Evolutionary conservation across 768 basidiomycete species (phyloP).

Genomic region (Dioszegia hungarica): DNA sequence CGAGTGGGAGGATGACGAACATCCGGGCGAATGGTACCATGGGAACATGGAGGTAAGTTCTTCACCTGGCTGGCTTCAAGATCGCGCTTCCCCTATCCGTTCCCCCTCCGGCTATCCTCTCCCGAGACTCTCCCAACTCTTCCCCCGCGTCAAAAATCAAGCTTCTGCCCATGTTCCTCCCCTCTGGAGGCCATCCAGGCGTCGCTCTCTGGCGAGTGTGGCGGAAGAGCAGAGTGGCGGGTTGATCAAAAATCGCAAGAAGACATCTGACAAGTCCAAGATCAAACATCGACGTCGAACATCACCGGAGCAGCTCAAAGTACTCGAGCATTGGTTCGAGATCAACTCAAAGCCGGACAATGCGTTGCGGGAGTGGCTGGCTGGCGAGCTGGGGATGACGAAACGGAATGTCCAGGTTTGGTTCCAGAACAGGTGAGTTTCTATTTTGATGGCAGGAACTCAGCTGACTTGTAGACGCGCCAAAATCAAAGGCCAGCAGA

Average conservation of each 20-base stretch:
- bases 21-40: constrained; percentile 4
- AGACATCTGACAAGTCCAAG: constrained; percentile 44
- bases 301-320: constrained; percentile 76
- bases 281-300: constrained; percentile 93
- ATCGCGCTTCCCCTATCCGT: too few species aligned
- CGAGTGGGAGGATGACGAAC: constrained; percentile 6
- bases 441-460: neutral
- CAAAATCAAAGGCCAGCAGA: constrained; percentile 31
- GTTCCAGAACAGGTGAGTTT: constrained; percentile 48
- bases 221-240: neutral
- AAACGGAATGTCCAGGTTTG: constrained; percentile 90
- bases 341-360: constrained; percentile 84
- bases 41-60: constrained; percentile 2
- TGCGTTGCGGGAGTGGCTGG: constrained; percentile 68
- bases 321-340: constrained; percentile 81
- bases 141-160: too few species aligned
- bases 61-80: too few species aligned
- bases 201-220: neutral
- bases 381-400: constrained; percentile 81
- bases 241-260: neutral
- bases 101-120: too few species aligned
- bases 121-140: too few species aligned
- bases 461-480: constrained; percentile 24
- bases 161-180: too few species aligned
- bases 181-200: too few species aligned